phyloP scores from a whole-genome alignment of 257 asterid genomes.

The Plectranthus barbatus region DNA sequence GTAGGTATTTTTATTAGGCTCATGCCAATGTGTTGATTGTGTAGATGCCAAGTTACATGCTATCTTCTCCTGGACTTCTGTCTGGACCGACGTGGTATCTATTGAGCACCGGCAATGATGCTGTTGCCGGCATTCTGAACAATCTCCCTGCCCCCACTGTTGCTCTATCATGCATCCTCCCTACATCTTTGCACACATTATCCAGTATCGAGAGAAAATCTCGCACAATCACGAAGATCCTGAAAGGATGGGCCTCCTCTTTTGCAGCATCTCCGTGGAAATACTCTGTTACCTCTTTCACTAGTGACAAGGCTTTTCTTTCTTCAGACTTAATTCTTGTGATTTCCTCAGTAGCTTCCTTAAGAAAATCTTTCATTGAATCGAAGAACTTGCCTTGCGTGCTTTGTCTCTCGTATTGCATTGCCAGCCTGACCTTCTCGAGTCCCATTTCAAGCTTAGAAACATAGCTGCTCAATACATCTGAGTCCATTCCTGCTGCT shows the following conservation, averaged over 20 bases:
- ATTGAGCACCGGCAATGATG: conserved; percentile 59
- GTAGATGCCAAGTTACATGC: conserved; percentile 16
- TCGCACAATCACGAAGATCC: conserved; percentile 78
- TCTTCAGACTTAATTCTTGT: conserved; percentile 55
- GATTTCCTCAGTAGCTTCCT: conserved; percentile 61
- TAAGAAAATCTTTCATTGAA: conserved; percentile 60
- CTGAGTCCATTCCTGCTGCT: conserved; percentile 98
- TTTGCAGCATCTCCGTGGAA: conserved; percentile 90
- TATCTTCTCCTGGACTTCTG: conserved; percentile 33
- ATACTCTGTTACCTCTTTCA: conserved; percentile 81
- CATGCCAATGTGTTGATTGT: no score
- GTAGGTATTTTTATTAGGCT: neutral
- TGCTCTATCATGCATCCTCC: conserved; percentile 66
- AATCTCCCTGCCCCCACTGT: conserved; percentile 72
- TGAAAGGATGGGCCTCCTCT: conserved; percentile 91
- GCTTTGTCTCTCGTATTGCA: conserved; percentile 45
- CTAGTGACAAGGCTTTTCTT: conserved; percentile 42
- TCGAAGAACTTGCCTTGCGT: conserved; percentile 56
- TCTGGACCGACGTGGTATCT: conserved; percentile 47
- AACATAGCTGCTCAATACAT: conserved; percentile 77
- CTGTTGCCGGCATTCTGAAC: conserved; percentile 61
- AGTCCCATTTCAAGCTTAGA: conserved; percentile 82
- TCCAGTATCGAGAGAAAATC: conserved; percentile 77
- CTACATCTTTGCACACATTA: conserved; percentile 82
- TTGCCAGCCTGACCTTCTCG: conserved; percentile 53